Base-by-base conservation (phyloP, 768 basidiomycete genomes). In the Gymnopilus dilepis region DNA sequence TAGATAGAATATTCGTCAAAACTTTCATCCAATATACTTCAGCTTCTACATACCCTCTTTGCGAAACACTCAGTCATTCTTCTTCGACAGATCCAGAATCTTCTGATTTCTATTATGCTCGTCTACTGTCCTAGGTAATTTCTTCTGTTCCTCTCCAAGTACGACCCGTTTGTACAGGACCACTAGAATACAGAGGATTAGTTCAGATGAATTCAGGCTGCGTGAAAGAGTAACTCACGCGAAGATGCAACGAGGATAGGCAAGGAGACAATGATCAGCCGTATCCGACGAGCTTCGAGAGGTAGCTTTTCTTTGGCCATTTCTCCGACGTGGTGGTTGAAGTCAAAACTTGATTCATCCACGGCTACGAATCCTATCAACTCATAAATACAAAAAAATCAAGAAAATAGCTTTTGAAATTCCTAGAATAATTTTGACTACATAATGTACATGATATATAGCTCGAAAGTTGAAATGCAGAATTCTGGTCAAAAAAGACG, bases 171-270 rank as follows among this genome's bases (percentile, higher is more conserved):
- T 86, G 70, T 89, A 91, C 62, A 90, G 72, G 50, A 91, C 83
- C 47, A 83, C 90, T 91, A 65, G 37, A 56, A 13, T 9, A 30
- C 15, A 17, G 6, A 17, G n/a, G 33, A 17, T 62, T 43, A 28
- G 22, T 26, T n/a, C 19, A 52, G 38, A 28, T 19, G 22, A 24
- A n/a, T 43, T 47, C 38, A 42, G 56, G 13, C 30, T 48, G 22
- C 30, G 67, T 38, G 50, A 43, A 56, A 45, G 2, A 43, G 55
- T 47, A 17, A 79, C 86, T 61, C 58, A 91, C 90, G 82, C 51
- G 86, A 83, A 12, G 84, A 85, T 5, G 83, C 88, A 26, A 81
- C 86, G 52, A 90, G 86, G 43, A 91, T 81, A 3, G 90, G 90
- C 12, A 86, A 64, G 0, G 88, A 80, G 40, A 88, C 76, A 42